These are phyloP conservation scores for Colletotrichum sp. DNA, from an alignment of 2,329 filamentous ascomycete species.

Conservation along the genomic window DNA sequence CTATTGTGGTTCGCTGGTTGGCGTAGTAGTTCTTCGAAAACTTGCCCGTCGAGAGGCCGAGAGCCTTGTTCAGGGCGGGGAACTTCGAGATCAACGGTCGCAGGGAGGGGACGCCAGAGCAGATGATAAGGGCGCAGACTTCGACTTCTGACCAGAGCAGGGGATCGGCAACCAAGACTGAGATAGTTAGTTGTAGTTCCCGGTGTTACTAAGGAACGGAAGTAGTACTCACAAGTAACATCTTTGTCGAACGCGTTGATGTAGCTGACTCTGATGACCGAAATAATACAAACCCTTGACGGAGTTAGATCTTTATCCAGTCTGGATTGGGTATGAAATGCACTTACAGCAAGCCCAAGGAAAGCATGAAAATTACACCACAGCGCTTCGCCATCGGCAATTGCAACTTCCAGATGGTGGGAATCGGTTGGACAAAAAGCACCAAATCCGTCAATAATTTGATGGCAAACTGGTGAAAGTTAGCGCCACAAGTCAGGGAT, in stretches of 20 bases:
- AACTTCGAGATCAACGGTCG: conserved; percentile 32
- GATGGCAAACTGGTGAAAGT: conserved; percentile 29
- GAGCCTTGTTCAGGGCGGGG: conserved; percentile 31
- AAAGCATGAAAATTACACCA: conserved; percentile 31
- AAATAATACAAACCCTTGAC: conserved; percentile 28
- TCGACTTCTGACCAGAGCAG: conserved; percentile 36
- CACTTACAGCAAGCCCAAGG: conserved; percentile 29
- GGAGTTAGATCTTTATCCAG: background rate
- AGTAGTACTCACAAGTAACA: conserved; percentile 26
- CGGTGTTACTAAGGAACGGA: too few species aligned
- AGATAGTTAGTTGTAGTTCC: background rate
- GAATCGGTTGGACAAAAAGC: conserved; percentile 41
- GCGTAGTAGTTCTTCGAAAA: conserved; percentile 12
- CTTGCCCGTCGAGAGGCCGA: conserved; percentile 29
- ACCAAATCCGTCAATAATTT: conserved; percentile 41
- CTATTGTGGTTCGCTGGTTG: conserved; percentile 10
- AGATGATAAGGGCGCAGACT: conserved; percentile 34
- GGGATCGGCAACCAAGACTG: conserved; percentile 30
- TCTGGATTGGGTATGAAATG: background rate
- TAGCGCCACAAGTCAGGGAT: background rate
- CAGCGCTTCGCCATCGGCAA: conserved; percentile 33
- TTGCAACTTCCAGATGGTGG: conserved; percentile 39
- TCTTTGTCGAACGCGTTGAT: conserved; percentile 28
- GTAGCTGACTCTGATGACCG: conserved; percentile 30
- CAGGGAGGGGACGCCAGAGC: conserved; percentile 35